A percentile compares a stretch with the other conserved stretches of the same genome.
Conservation (phyloP, 352 stramenopile genomes). For the Pythium periplocum region DNA sequence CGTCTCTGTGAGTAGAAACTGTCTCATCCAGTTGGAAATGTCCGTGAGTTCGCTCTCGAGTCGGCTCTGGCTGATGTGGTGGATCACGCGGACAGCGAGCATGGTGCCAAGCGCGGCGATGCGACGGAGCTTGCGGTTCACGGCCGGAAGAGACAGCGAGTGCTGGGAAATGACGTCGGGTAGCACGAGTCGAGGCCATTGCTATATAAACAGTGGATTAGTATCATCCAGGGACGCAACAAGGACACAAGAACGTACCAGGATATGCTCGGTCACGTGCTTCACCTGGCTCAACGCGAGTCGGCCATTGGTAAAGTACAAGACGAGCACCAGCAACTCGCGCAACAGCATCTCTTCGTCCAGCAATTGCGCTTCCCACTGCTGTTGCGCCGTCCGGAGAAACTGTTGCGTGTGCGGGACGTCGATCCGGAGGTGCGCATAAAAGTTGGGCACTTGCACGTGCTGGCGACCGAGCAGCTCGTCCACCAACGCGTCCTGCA, state of each 20-base stretch:
- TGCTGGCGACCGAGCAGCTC: conserved; percentile 46
- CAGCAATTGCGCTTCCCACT: conserved; percentile 56
- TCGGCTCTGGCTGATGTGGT: conserved; percentile 6
- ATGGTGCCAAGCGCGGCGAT: conserved; percentile 11
- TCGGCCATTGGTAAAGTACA: conserved; percentile 36
- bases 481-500: conserved; percentile 48
- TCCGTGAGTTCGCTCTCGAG: conserved; percentile 8
- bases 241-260: conserved; percentile 6
- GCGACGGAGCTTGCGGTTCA: conserved; percentile 12
- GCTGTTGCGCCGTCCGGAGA: conserved; percentile 23
- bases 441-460: conserved; percentile 28
- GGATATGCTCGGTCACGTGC: conserved; percentile 10
- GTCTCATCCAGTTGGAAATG: conserved; percentile 7
- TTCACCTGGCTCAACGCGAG: conserved; percentile 18
- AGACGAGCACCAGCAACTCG: conserved; percentile 45
- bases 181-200: conserved; percentile 16
- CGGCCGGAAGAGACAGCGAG: conserved; percentile 8
- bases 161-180: conserved; percentile 20
- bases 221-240: background rate
- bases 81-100: conserved; percentile 12
- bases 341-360: conserved; percentile 53
- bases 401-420: conserved; percentile 6
- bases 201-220: background rate
- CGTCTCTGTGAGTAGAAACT: conserved; percentile 11
- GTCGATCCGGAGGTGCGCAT: conserved; percentile 17